Evolutionary conservation across 176 grass and related monocot species (phyloP).

Genomic region (Zizania latifolia): DNA sequence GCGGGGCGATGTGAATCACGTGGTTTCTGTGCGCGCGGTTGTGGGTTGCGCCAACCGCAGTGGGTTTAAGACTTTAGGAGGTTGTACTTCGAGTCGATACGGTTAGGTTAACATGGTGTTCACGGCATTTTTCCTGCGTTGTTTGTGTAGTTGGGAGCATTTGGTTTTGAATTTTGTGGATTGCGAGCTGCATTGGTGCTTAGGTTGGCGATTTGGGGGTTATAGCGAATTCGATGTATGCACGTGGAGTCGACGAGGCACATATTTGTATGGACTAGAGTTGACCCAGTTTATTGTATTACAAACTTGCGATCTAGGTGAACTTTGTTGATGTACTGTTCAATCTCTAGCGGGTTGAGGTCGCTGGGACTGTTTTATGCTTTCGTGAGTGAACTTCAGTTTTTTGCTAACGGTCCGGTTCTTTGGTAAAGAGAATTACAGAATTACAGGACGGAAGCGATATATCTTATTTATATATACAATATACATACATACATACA

Average conservation of each 20-base stretch:
- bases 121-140: neutral
- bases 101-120: neutral
- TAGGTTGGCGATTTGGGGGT: neutral
- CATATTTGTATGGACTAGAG: neutral
- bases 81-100: neutral
- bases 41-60: neutral
- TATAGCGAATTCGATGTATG: neutral
- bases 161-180: neutral
- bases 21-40: neutral
- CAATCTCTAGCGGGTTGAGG: too few relatives aligned
- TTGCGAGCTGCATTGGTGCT: neutral
- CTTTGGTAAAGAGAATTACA: neutral
- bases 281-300: neutral
- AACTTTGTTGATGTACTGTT: neutral
- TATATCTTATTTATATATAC: neutral
- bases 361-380: neutral
- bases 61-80: neutral
- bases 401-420: too few relatives aligned
- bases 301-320: neutral
- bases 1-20: conserved; percentile 30
- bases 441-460: neutral
- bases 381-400: too few relatives aligned
- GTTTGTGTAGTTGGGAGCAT: neutral
- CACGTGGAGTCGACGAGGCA: neutral
- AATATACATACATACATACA: too few relatives aligned